Base-by-base conservation (phyloP, 257 asterid species). In the Vinca minor region DNA sequence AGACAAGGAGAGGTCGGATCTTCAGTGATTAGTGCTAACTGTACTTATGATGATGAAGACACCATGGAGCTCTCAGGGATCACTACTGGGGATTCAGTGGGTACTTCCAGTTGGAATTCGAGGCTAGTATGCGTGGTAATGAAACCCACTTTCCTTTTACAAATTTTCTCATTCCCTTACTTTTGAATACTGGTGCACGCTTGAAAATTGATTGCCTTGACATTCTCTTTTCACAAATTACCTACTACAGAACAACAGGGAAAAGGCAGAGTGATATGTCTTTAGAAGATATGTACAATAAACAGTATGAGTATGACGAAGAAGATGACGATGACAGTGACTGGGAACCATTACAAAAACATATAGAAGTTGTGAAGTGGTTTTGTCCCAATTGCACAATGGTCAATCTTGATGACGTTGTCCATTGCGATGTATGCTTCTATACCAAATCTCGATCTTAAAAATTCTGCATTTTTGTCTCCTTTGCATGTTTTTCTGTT, bases 381-480 rank as follows among this genome's bases (percentile, higher is more conserved):
- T 89, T 87, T 81, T 93, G 97, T 77, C 78, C 80, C 71, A 93
- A 93, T 75, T 93, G 99, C 76, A 87, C 97, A 1, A 78, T 89
- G 90, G 81, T 64, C 65, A 93, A 93, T 73, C 66, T 81, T 62
- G 94, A 80, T 28, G 77, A 26, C 50, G 77, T 74, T 64, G 62
- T 70, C 28, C 81, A 80, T 66, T 93, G 99, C 68, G 78, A 85
- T 69, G 97, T 93, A 75, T 64, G 87, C 71, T 46, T 26, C 25
- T 28, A 20, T 23, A 59, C 14, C 32, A 29, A 4, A 38, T 6
- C 18, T 72, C 49, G 23, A 31, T 46, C 6, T 28, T 25, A 12
- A 29, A 62, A 11, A 15, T 35, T 6, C 10, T 38, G 15, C 7
- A 32, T 29, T 18, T 7, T 36, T n/a, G 2, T 9, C 12, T 12